phyloP scores from a whole-genome alignment of 805 yeast species.

The Candida ascalaphidarum region DNA sequence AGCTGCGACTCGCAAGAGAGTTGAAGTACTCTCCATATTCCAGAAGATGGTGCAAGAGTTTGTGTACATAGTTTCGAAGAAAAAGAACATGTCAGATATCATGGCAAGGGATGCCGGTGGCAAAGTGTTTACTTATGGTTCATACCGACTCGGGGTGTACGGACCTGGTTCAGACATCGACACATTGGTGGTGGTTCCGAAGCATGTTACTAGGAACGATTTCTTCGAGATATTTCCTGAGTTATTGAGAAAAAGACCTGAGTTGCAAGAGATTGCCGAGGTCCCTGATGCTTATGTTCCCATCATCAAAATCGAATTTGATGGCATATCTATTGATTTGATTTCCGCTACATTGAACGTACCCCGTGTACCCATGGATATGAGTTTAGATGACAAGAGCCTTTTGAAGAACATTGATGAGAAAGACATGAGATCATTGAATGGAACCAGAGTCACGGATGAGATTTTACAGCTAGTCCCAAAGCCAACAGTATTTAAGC shows the following conservation, averaged over 20 bases:
- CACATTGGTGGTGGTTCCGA: constrained; percentile 93
- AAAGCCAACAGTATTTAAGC: constrained; percentile 84
- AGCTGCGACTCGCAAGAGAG: constrained; percentile 72
- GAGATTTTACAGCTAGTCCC: constrained; percentile 87
- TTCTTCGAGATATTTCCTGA: constrained; percentile 77
- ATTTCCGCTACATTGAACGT: constrained; percentile 77
- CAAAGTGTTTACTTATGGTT: constrained; percentile 92
- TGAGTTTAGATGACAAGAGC: constrained; percentile 79
- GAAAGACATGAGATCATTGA: constrained; percentile 78
- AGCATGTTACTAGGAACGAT: constrained; percentile 85
- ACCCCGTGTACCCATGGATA: constrained; percentile 69
- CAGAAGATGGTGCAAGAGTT: constrained; percentile 75
- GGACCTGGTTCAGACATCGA: constrained; percentile 99
- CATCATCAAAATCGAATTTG: constrained; percentile 79
- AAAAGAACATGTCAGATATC: constrained; percentile 90
- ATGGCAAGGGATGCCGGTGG: constrained; percentile 98
- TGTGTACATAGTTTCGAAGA: constrained; percentile 71
- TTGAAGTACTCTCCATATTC: constrained; percentile 58
- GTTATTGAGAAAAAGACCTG: constrained; percentile 63
- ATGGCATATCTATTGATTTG: constrained; percentile 89
- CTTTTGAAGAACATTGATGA: constrained; percentile 83
- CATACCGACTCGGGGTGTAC: constrained; percentile 89
- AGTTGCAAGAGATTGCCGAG: constrained; percentile 81
- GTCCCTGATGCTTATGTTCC: constrained; percentile 99
- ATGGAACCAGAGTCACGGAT: constrained; percentile 97